Conservation (phyloP, 768 basidiomycete genomes). For the Trametes gibbosa region DNA sequence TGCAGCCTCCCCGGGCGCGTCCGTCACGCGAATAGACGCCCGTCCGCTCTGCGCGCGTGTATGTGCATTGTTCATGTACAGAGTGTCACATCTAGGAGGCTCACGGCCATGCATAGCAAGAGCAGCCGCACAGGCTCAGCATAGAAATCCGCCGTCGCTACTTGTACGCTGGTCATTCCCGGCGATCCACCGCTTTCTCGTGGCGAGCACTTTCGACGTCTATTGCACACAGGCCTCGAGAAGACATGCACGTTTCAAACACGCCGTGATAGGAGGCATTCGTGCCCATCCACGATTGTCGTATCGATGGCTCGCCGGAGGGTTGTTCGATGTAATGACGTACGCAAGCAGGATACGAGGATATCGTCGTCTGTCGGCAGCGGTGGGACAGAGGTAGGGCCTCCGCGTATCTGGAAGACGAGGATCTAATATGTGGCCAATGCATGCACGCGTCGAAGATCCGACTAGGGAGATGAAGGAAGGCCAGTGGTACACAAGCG, state of each 20-base stretch:
- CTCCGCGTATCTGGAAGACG: not conserved
- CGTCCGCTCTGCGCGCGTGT: not conserved
- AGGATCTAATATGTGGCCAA: not conserved
- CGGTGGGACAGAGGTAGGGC: not conserved
- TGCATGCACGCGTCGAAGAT: not conserved
- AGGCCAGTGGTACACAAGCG: not conserved
- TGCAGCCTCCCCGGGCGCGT: not conserved
- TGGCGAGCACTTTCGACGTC: not conserved
- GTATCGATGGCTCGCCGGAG: slow-evolving; percentile 7
- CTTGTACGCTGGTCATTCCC: not conserved
- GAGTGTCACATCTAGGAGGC: too few relatives aligned
- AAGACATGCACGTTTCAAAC: not conserved
- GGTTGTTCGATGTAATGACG: too few relatives aligned
- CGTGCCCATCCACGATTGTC: not conserved
- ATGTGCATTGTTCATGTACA: too few relatives aligned
- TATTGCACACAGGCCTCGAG: not conserved
- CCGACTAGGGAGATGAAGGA: not conserved
- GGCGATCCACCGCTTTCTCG: not conserved
- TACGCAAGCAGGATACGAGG: not conserved
- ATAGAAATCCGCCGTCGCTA: not conserved
- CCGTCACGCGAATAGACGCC: slow-evolving; percentile 4
- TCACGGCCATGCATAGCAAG: too few relatives aligned
- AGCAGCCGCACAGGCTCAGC: too few relatives aligned
- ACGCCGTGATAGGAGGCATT: not conserved
- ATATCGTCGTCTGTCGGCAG: too few relatives aligned